Percentiles rank a stretch among this genome's conserved stretches.
These are phyloP conservation scores for Eucalyptus regnans DNA, from an alignment of 345 rosid genomes.

Conservation along the genomic window DNA sequence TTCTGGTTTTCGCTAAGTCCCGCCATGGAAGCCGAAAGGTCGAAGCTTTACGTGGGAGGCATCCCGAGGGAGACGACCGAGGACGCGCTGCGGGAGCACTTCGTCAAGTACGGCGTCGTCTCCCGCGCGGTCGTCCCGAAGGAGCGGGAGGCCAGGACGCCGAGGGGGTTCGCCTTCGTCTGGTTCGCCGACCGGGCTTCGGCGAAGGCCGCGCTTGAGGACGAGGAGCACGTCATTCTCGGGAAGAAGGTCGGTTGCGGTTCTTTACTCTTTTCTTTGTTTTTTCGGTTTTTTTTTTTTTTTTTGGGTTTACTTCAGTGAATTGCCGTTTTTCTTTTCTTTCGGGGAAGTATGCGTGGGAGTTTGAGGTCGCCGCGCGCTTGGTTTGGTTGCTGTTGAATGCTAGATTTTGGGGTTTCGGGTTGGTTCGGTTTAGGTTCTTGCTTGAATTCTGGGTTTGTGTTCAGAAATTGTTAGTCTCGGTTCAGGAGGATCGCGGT, in stretches of 20 bases:
- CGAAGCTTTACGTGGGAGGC: constrained; percentile 68
- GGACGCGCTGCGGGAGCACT: constrained; percentile 37
- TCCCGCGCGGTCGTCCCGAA: constrained; percentile 33
- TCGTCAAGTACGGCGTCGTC: constrained; percentile 59
- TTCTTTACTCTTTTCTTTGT: not conserved
- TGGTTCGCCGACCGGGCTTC: constrained; percentile 34
- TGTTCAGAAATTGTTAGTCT: not conserved
- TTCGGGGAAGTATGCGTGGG: not conserved
- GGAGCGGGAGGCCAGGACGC: constrained; percentile 21
- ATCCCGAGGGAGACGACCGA: constrained; percentile 52
- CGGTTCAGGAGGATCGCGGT: not conserved
- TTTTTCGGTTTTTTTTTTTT: not conserved
- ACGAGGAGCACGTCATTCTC: constrained; percentile 34
- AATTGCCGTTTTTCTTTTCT: not conserved
- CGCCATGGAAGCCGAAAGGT: constrained; percentile 35
- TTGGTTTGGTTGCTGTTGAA: not conserved
- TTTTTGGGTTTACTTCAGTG: not conserved
- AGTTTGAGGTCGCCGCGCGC: not conserved
- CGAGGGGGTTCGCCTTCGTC: constrained; percentile 76
- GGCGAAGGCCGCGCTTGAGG: constrained; percentile 46
- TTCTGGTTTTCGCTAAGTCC: not conserved
- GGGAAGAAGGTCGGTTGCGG: constrained; percentile 57
- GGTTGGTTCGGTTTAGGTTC: not conserved
- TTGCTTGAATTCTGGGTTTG: not conserved
- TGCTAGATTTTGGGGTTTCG: not conserved